phyloP scores from a whole-genome alignment of 495 filamentous ascomycete genomes.

The Annulohypoxylon maeteangense region DNA sequence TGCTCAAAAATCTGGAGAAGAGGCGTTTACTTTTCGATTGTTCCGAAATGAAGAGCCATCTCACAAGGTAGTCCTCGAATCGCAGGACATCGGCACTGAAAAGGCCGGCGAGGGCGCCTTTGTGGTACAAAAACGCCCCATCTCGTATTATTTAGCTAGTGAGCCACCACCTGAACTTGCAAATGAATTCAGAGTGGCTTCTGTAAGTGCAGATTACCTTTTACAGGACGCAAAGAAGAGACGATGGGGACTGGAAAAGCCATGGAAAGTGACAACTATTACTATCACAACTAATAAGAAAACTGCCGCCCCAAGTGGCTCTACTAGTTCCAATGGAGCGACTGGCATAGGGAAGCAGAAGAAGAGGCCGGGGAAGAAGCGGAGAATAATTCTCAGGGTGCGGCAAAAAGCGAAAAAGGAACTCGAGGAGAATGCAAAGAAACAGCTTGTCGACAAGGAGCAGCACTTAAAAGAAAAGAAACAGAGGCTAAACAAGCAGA shows the following conservation, averaged over 20 bases:
- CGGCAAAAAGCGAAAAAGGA: conserved; percentile 49
- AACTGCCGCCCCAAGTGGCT: not conserved
- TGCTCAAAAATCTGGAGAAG: conserved; percentile 39
- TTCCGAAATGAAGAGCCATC: conserved; percentile 57
- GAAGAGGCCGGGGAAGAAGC: conserved; percentile 64
- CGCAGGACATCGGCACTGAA: conserved; percentile 36
- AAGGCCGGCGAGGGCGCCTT: conserved; percentile 51
- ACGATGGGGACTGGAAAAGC: conserved; percentile 64
- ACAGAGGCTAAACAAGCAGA: conserved; percentile 62
- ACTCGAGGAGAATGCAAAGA: conserved; percentile 46
- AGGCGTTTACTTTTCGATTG: conserved; percentile 63
- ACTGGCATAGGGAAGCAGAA: conserved; percentile 45
- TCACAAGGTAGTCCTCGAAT: conserved; percentile 50
- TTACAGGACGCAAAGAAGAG: conserved; percentile 51
- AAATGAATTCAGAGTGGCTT: conserved; percentile 49
- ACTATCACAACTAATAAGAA: conserved; percentile 25
- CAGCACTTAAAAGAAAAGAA: conserved; percentile 64
- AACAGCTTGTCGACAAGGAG: conserved; percentile 53
- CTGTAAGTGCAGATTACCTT: conserved; percentile 60
- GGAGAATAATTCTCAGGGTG: conserved; percentile 58
- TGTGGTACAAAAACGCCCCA: conserved; percentile 52
- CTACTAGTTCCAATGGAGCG: not conserved
- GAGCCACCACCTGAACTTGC: conserved; percentile 47
- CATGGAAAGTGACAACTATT: conserved; percentile 64
- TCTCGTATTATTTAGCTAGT: conserved; percentile 57